These are phyloP conservation scores for Metarhizium humberi DNA, from an alignment of 2,329 filamentous ascomycete genomes.

Conservation along the genomic window DNA sequence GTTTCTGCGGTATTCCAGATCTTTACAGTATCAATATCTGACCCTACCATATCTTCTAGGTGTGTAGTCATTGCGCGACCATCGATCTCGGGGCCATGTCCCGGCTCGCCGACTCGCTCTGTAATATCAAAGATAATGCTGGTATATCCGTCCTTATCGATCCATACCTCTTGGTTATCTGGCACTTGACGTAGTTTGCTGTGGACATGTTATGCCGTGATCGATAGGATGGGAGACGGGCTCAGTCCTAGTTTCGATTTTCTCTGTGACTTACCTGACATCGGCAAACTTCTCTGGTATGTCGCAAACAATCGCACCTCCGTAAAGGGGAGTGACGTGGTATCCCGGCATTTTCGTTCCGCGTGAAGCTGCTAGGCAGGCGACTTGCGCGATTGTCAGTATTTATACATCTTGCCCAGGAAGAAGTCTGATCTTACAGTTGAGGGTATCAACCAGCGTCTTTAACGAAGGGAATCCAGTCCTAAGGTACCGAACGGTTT, in stretches of 20 bases:
- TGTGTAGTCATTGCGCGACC: constrained; percentile 62
- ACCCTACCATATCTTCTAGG: constrained; percentile 59
- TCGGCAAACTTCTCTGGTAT: constrained; percentile 61
- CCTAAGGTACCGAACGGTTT: too few relatives aligned
- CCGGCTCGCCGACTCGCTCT: constrained; percentile 58
- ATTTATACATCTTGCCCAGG: background rate
- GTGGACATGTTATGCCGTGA: background rate
- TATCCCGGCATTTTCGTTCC: constrained; percentile 40
- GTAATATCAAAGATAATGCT: constrained; percentile 87
- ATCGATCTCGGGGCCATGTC: constrained; percentile 49
- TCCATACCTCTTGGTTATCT: constrained; percentile 86
- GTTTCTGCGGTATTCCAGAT: constrained; percentile 58
- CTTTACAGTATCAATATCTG: constrained; percentile 52
- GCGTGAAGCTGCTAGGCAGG: background rate
- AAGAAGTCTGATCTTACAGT: background rate
- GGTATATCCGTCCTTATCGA: constrained; percentile 74
- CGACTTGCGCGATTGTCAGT: background rate
- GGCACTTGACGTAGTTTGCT: constrained; percentile 68
- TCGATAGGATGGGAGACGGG: background rate
- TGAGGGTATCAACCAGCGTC: background rate
- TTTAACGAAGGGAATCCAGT: too few relatives aligned
- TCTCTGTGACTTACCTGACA: constrained; percentile 47
- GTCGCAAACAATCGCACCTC: constrained; percentile 61
- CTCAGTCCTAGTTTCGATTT: constrained; percentile 7
- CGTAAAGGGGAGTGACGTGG: constrained; percentile 54